Evolutionary conservation across 495 filamentous ascomycete genomes (phyloP).

Genomic region (Talaromyces borbonicus): DNA sequence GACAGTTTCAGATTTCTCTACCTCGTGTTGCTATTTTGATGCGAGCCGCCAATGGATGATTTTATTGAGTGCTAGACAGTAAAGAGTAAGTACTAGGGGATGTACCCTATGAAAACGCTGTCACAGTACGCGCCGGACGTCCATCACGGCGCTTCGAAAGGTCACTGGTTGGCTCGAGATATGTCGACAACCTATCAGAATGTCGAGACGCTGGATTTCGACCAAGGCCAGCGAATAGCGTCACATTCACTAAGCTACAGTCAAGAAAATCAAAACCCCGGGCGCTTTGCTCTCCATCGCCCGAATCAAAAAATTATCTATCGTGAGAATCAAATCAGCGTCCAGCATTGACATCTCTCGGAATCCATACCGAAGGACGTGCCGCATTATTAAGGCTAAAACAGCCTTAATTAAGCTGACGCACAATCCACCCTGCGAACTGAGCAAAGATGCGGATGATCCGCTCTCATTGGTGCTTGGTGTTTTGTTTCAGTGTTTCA

Average conservation of each 20-base stretch:
- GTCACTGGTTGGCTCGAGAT: constrained; percentile 13
- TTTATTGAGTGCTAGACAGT: not conserved
- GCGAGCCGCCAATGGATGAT: not conserved
- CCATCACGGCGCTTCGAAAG: constrained; percentile 16
- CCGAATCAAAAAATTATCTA: too few species aligned
- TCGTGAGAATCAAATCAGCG: constrained; percentile 3
- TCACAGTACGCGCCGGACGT: constrained; percentile 23
- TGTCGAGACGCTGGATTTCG: too few species aligned
- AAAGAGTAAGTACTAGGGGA: too few species aligned
- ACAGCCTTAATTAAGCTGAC: not conserved
- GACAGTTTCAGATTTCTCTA: constrained; percentile 8
- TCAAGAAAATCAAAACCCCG: not conserved
- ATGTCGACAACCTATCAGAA: not conserved
- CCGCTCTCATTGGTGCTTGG: not conserved
- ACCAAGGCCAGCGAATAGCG: not conserved
- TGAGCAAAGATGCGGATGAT: not conserved
- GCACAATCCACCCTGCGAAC: constrained; percentile 1
- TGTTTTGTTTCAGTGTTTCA: constrained; percentile 6
- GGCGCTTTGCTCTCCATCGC: too few species aligned
- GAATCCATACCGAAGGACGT: constrained; percentile 4
- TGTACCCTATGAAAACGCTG: too few species aligned
- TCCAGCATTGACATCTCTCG: not conserved
- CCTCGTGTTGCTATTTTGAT: constrained; percentile 10
- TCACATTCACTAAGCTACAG: not conserved
- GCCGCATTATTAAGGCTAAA: too few species aligned